These are phyloP conservation scores for Cryphonectria naterciae DNA, from an alignment of 2,329 filamentous ascomycete species.

Conservation along the genomic window DNA sequence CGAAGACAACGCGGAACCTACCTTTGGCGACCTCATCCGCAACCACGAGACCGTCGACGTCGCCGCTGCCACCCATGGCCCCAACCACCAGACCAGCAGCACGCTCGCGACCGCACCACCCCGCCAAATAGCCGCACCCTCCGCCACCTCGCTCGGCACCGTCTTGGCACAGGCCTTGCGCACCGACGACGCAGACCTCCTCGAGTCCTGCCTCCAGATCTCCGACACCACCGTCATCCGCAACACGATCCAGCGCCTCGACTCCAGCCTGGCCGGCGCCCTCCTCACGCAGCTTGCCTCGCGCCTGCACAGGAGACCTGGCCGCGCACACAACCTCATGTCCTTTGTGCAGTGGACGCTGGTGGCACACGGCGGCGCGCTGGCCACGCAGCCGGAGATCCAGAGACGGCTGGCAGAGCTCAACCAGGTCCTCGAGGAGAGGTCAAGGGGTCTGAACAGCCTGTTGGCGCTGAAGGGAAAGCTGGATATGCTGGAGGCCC, in stretches of 20 bases:
- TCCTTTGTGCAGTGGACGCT: constrained; percentile 96
- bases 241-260: constrained; percentile 87
- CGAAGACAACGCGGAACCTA: constrained; percentile 58
- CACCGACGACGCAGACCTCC: constrained; percentile 85
- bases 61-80: constrained; percentile 57
- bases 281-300: constrained; percentile 86
- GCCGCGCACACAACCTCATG: constrained; percentile 87
- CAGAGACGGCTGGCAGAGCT: constrained; percentile 77
- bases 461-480: constrained; percentile 91
- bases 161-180: constrained; percentile 92
- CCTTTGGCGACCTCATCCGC: constrained; percentile 85
- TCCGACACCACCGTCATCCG: constrained; percentile 77
- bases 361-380: constrained; percentile 86
- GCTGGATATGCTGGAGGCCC: constrained; percentile 89
- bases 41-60: constrained; percentile 79
- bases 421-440: constrained; percentile 85
- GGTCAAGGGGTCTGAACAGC: constrained; percentile 79
- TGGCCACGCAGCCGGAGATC: constrained; percentile 84
- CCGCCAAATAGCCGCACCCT: constrained; percentile 62
- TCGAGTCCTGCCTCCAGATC: constrained; percentile 89
- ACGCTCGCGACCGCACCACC: constrained; percentile 43
- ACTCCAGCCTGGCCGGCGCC: constrained; percentile 78
- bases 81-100: constrained; percentile 36
- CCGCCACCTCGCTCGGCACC: constrained; percentile 81
- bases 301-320: constrained; percentile 82